phyloP scores from a whole-genome alignment of 2,329 filamentous ascomycete genomes.

The Sporothrix curviconia region DNA sequence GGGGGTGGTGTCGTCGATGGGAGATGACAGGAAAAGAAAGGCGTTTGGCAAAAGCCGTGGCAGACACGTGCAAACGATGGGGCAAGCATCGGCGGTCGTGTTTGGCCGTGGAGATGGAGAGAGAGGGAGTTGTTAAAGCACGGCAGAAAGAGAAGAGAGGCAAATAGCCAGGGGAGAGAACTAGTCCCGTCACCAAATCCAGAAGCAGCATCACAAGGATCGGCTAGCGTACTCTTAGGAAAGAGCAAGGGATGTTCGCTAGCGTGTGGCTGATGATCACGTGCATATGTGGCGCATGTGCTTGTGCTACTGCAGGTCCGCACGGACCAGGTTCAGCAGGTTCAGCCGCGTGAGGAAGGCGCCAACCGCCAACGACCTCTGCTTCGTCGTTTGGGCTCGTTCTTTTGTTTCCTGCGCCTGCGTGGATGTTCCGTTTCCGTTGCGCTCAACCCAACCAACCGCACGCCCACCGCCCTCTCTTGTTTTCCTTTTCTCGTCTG shows the following conservation, averaged over 20 bases:
- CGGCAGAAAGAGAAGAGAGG: neutral
- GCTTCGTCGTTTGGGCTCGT: neutral
- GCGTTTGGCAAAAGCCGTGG: too few relatives aligned
- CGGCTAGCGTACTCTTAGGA: neutral
- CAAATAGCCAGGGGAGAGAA: neutral
- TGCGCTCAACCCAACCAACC: too few relatives aligned
- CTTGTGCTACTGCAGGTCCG: neutral
- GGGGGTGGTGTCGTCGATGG: too few relatives aligned
- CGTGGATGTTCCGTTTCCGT: constrained; percentile 5
- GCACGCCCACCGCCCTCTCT: neutral
- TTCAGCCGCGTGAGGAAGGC: constrained; percentile 10
- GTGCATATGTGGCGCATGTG: neutral
- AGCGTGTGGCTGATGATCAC: neutral
- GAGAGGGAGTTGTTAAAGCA: neutral
- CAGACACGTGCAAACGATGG: too few relatives aligned
- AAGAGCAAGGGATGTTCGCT: neutral
- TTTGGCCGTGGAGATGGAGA: neutral
- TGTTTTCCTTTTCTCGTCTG: neutral
- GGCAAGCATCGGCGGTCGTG: too few relatives aligned
- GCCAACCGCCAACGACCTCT: neutral
- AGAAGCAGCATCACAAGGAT: neutral
- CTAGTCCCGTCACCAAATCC: constrained; percentile 1
- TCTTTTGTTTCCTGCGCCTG: neutral
- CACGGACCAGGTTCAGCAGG: constrained; percentile 9
- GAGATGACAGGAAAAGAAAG: too few relatives aligned